These are phyloP conservation scores for Pythium coloratum DNA, from an alignment of 352 stramenopile genomes.

Conservation along the genomic window DNA sequence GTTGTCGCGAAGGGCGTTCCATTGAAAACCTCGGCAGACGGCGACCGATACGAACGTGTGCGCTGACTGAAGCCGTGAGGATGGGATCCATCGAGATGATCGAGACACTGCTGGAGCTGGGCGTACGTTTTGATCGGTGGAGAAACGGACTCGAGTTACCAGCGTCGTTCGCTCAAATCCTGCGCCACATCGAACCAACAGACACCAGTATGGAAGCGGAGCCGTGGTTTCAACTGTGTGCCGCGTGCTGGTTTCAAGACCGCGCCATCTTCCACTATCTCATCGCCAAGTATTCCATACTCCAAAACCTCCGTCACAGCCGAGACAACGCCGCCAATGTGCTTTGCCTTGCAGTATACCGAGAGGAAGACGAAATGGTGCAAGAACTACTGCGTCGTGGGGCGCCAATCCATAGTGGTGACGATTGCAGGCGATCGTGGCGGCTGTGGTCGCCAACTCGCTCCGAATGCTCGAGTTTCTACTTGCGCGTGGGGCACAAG, in stretches of 20 bases:
- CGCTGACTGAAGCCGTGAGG: neutral
- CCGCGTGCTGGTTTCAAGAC: neutral
- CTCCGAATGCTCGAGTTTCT: too few relatives aligned
- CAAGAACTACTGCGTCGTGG: too few relatives aligned
- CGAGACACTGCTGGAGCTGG: neutral
- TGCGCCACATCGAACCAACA: too few relatives aligned
- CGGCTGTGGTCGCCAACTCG: too few relatives aligned
- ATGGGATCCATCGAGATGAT: neutral
- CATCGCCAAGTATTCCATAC: neutral
- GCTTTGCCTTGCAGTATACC: neutral
- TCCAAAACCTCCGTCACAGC: neutral
- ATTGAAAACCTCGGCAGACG: too few relatives aligned
- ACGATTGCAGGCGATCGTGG: too few relatives aligned
- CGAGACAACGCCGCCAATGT: neutral
- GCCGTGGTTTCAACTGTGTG: neutral
- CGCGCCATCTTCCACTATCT: neutral
- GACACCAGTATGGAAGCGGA: too few relatives aligned
- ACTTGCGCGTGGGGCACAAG: too few relatives aligned
- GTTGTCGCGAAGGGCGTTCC: too few relatives aligned
- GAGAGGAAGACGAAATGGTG: neutral
- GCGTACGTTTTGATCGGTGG: neutral
- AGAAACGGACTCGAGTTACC: neutral
- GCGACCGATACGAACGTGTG: neutral
- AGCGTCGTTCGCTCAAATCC: too few relatives aligned
- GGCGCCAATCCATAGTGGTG: too few relatives aligned